These are phyloP conservation scores for Colletotrichum tofieldiae DNA, from an alignment of 2,329 filamentous ascomycete species.

Conservation along the genomic window DNA sequence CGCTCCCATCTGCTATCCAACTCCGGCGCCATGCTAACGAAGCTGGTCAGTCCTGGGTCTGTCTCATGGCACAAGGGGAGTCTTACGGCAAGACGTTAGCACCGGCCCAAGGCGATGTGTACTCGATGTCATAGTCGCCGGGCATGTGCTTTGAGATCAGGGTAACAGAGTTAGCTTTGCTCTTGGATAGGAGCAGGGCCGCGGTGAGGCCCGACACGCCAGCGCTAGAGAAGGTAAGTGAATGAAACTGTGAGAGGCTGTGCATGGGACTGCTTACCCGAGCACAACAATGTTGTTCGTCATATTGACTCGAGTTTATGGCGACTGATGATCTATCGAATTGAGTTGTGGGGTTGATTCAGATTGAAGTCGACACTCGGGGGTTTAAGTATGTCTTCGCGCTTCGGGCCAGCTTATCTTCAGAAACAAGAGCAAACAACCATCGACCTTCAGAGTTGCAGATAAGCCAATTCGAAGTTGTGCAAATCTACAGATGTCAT, in stretches of 20 bases:
- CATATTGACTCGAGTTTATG: constrained; percentile 44
- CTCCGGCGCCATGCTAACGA: constrained; percentile 53
- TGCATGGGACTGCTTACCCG: constrained; percentile 49
- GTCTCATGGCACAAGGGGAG: background rate
- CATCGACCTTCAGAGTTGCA: background rate
- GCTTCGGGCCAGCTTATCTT: background rate
- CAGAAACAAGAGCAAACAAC: background rate
- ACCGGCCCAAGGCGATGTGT: constrained; percentile 86
- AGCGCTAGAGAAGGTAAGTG: constrained; percentile 51
- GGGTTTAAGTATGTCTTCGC: background rate
- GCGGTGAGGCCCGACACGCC: constrained; percentile 68
- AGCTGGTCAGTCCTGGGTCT: background rate
- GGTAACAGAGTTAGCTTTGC: constrained; percentile 58
- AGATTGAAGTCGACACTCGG: background rate
- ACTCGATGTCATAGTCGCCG: constrained; percentile 88
- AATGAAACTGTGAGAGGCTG: background rate
- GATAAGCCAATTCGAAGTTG: background rate
- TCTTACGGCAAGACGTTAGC: constrained; percentile 80
- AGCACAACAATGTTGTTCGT: constrained; percentile 69
- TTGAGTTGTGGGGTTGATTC: background rate
- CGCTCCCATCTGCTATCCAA: constrained; percentile 66
- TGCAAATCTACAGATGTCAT: background rate
- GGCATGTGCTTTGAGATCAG: constrained; percentile 82
- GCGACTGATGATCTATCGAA: background rate
- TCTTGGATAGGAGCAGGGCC: constrained; percentile 64